Evolutionary conservation across 768 basidiomycete species (phyloP).

Genomic region (Lactarius akahatsu): DNA sequence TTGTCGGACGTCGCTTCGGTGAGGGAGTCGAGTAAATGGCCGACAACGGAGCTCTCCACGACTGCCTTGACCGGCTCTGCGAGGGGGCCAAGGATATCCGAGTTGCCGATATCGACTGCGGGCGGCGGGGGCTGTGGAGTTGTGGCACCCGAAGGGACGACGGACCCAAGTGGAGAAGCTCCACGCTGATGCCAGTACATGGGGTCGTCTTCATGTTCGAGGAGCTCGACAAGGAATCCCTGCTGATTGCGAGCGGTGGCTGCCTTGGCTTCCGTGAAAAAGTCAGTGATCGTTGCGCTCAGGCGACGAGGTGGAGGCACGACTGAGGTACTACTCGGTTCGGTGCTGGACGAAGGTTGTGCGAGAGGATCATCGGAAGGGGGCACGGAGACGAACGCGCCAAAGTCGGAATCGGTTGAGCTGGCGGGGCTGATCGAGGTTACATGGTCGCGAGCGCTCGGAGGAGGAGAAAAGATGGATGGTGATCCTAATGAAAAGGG

Average conservation of each 20-base stretch:
- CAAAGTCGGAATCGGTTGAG: conserved; percentile 48
- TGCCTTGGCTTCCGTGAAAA: conserved; percentile 55
- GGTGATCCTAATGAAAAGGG: conserved; percentile 29
- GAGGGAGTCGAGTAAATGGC: conserved; percentile 23
- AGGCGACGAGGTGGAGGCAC: background rate
- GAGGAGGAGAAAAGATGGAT: conserved; percentile 5
- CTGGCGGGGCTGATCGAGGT: conserved; percentile 24
- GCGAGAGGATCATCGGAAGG: conserved; percentile 52
- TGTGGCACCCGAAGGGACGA: conserved; percentile 14
- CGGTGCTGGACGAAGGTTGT: background rate
- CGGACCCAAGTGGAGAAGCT: conserved; percentile 8
- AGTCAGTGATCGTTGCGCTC: conserved; percentile 32
- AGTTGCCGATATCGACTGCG: background rate
- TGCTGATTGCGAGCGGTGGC: conserved; percentile 53
- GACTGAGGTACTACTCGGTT: background rate
- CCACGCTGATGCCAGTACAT: conserved; percentile 44
- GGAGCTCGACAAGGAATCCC: conserved; percentile 59
- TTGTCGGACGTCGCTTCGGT: conserved; percentile 24
- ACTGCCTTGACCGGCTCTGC: conserved; percentile 1
- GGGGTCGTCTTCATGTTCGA: conserved; percentile 69
- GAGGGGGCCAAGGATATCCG: background rate
- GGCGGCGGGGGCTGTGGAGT: conserved; percentile 27
- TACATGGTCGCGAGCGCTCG: conserved; percentile 4
- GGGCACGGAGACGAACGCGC: conserved; percentile 59
- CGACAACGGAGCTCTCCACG: background rate